These are phyloP conservation scores for Rhizophagus clarus DNA, from an alignment of 192 early-diverging fungal genomes.

Conservation along the genomic window DNA sequence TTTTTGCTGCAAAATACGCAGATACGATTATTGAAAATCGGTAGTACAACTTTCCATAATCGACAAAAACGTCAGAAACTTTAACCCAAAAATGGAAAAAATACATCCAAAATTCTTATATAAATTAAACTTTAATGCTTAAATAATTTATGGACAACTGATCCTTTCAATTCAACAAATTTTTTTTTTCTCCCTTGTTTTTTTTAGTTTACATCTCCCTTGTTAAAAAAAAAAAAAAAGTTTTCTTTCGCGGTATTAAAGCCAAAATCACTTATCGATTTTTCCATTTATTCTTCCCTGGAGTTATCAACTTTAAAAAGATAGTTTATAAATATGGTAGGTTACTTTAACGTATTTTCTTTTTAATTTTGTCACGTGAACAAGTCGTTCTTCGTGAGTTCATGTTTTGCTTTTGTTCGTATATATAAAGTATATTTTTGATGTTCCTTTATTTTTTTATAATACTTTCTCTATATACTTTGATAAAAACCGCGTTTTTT, in stretches of 20 bases:
- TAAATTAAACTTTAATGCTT: neutral
- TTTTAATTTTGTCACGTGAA: neutral
- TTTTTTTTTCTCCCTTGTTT: neutral
- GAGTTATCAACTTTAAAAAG: neutral
- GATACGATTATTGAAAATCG: neutral
- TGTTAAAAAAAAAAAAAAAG: neutral
- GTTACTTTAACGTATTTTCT: neutral
- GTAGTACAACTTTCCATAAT: neutral
- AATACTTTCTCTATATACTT: neutral
- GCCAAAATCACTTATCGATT: neutral
- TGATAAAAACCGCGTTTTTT: conserved; percentile 19
- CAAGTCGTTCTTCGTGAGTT: neutral
- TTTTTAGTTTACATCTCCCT: neutral
- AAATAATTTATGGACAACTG: neutral
- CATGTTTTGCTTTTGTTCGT: neutral
- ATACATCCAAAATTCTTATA: neutral
- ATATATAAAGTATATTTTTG: neutral
- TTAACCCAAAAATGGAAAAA: neutral
- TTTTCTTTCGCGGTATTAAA: neutral
- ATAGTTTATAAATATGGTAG: conserved; percentile 9
- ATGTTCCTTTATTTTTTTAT: neutral
- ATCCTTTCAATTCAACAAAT: neutral
- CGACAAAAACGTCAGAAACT: neutral
- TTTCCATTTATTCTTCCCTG: neutral
- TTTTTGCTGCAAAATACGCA: too few species aligned